A percentile compares a stretch with the other conserved stretches of the same genome.
Conservation (phyloP, 2,329 filamentous ascomycete genomes). For the Paecilomyces dactylethromorphus region DNA sequence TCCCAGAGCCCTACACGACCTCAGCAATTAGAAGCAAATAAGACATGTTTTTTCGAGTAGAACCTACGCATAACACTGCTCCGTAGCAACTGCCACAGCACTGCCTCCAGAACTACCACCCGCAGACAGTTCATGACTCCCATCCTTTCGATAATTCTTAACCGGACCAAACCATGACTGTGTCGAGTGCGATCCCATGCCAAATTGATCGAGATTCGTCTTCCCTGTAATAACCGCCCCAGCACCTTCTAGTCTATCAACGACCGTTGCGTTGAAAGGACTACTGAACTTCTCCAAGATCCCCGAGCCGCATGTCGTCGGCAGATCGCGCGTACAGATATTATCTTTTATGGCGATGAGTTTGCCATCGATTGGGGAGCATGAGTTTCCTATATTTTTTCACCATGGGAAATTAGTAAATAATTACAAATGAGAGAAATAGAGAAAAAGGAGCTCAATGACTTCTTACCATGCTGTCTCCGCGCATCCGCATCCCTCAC, state of each 20-base stretch:
- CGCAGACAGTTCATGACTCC: constrained; percentile 51
- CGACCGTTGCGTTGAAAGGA: constrained; percentile 77
- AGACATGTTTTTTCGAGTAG: not conserved
- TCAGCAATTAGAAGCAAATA: constrained; percentile 5
- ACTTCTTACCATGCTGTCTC: constrained; percentile 23
- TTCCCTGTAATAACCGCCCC: constrained; percentile 66
- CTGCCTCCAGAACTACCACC: constrained; percentile 93
- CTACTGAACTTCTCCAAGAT: constrained; percentile 66
- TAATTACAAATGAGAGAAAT: not conserved
- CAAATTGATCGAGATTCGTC: constrained; percentile 93
- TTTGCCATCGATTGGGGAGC: constrained; percentile 35
- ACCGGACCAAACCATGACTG: constrained; percentile 64
- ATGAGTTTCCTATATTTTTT: constrained; percentile 21
- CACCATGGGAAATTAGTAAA: not conserved
- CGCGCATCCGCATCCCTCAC: constrained; percentile 32
- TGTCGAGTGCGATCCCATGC: constrained; percentile 80
- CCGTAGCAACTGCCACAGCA: constrained; percentile 70
- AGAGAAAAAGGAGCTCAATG: not conserved
- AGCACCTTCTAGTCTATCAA: constrained; percentile 57
- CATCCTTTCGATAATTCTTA: constrained; percentile 39
- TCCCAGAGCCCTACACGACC: constrained; percentile 59
- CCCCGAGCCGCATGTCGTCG: constrained; percentile 76
- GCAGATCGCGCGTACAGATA: constrained; percentile 58
- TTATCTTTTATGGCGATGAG: constrained; percentile 70
- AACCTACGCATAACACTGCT: constrained; percentile 53